A percentile compares a stretch with the other conserved stretches of the same genome.
Evolutionary conservation across 2,329 filamentous ascomycete genomes (phyloP).

Genomic region (Sclerotinia spermophila): DNA sequence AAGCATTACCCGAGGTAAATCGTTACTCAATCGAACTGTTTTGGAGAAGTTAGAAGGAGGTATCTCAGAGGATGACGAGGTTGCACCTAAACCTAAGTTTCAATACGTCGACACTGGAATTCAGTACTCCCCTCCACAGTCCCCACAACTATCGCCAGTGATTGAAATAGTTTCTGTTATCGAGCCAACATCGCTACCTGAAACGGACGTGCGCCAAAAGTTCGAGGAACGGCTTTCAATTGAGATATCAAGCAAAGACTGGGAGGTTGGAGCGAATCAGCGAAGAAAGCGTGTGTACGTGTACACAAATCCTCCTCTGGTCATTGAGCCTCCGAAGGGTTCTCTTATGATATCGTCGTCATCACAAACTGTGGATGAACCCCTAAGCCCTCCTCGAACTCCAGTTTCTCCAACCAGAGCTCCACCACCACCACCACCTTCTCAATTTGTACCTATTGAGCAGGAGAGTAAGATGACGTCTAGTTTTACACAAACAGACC

Average conservation of each 20-base stretch:
- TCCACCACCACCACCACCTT: slow-evolving; percentile 42
- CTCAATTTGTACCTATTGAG: slow-evolving; percentile 22
- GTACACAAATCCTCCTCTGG: slow-evolving; percentile 48
- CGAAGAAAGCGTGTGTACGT: slow-evolving; percentile 67
- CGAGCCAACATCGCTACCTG: slow-evolving; percentile 39
- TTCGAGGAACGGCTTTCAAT: slow-evolving; percentile 39
- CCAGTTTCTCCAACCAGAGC: slow-evolving; percentile 52
- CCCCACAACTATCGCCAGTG: slow-evolving; percentile 51
- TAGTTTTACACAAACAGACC: slow-evolving; percentile 60
- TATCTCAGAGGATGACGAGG: slow-evolving; percentile 50
- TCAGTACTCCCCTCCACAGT: slow-evolving; percentile 80
- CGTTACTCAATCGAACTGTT: slow-evolving; percentile 52
- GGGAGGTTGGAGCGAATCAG: slow-evolving; percentile 70
- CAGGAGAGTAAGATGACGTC: slow-evolving; percentile 47
- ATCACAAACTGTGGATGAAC: slow-evolving; percentile 60
- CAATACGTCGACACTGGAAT: slow-evolving; percentile 72
- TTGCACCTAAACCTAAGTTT: slow-evolving; percentile 40
- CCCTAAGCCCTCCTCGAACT: slow-evolving; percentile 62
- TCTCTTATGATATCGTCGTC: slow-evolving; percentile 60
- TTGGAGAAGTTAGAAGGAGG: slow-evolving; percentile 53
- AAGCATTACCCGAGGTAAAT: slow-evolving; percentile 51
- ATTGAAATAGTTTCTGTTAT: slow-evolving; percentile 42
- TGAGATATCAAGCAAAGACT: slow-evolving; percentile 41
- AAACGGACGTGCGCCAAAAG: slow-evolving; percentile 13
- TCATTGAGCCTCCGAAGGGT: slow-evolving; percentile 46